Conservation (phyloP, 495 filamentous ascomycete genomes). For the Annulohypoxylon maeteangense region DNA sequence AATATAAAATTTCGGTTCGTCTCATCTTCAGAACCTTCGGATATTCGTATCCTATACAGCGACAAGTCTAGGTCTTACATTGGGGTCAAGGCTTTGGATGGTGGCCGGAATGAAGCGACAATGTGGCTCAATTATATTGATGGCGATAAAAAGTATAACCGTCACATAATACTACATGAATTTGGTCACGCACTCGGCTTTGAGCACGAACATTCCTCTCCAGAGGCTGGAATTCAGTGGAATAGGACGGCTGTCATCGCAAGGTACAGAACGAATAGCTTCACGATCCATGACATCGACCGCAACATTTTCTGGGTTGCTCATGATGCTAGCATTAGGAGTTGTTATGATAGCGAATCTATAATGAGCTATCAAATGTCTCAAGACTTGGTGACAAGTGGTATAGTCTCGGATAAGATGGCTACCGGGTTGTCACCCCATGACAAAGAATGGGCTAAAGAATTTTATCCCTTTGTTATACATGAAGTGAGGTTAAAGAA, state of each 20-base stretch:
- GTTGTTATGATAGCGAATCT: not conserved
- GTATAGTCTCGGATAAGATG: not conserved
- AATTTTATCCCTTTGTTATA: not conserved
- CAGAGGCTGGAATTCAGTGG: not conserved
- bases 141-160: not conserved
- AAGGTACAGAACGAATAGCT: not conserved
- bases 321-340: not conserved
- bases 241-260: not conserved
- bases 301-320: not conserved
- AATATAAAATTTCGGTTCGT: not conserved
- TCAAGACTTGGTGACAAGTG: not conserved
- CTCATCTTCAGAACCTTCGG: not conserved
- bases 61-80: not conserved
- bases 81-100: not conserved
- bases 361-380: not conserved
- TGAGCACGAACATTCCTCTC: not conserved
- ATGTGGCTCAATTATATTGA: not conserved
- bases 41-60: not conserved
- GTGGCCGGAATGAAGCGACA: not conserved
- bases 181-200: constrained; percentile 2
- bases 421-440: not conserved
- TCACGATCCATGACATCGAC: not conserved
- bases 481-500: not conserved
- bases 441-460: not conserved
- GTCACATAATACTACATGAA: not conserved